These are phyloP conservation scores for Nymphaea thermarum DNA, from an alignment of 164 flowering plant genomes.

Conservation along the genomic window DNA sequence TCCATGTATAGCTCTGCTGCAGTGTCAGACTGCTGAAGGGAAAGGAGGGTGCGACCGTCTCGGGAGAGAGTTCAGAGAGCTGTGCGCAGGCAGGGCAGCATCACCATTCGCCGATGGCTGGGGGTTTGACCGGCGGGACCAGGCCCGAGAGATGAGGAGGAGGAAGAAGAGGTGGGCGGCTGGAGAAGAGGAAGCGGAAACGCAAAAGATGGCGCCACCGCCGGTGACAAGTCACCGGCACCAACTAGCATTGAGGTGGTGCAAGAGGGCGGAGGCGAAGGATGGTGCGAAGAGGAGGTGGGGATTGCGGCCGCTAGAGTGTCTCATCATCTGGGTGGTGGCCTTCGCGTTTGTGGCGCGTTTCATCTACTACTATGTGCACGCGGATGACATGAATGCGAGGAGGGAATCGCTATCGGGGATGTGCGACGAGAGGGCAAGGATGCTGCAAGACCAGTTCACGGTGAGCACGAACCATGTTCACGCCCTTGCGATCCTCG, in stretches of 20 bases:
- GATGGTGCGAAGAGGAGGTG: background rate
- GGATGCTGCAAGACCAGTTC: conserved; percentile 93
- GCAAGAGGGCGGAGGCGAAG: background rate
- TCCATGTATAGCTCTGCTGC: background rate
- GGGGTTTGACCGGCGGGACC: background rate
- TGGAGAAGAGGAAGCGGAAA: background rate
- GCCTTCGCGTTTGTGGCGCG: conserved; percentile 16
- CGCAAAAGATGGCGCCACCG: background rate
- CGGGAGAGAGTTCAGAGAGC: too few relatives aligned
- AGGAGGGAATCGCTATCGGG: conserved; percentile 56
- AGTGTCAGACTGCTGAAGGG: background rate
- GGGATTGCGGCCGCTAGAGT: conserved; percentile 3
- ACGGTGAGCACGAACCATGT: conserved; percentile 91
- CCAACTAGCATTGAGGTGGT: background rate
- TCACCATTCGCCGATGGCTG: background rate
- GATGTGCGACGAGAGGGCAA: conserved; percentile 84
- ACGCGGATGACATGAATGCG: conserved; percentile 37
- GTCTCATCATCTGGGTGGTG: conserved; percentile 6
- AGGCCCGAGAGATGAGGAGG: background rate
- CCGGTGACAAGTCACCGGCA: background rate
- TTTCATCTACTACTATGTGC: conserved; percentile 27
- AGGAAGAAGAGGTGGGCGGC: background rate
- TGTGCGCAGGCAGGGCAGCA: too few relatives aligned
- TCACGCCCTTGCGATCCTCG: conserved; percentile 82
- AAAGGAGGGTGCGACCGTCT: too few relatives aligned